A percentile compares a stretch with the other conserved stretches of the same genome.
Evolutionary conservation across 140 eudicot genomes (phyloP).

Genomic region (Ambrosia hybrid): DNA sequence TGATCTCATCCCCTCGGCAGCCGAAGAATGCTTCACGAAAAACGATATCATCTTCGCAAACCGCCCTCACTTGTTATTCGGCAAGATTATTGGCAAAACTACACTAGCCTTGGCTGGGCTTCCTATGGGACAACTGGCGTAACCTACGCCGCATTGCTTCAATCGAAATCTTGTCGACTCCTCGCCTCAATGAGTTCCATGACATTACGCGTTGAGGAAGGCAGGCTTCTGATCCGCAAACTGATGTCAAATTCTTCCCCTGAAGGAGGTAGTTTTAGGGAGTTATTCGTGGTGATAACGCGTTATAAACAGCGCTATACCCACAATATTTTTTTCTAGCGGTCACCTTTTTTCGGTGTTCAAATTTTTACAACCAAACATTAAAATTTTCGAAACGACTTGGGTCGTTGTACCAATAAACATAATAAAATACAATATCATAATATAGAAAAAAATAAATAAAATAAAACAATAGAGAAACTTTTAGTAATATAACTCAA

Average conservation of each 20-base stretch:
- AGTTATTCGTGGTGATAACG: no score
- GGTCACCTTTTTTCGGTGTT: no score
- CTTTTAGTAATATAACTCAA: no score
- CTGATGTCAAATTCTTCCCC: not conserved
- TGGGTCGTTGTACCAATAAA: no score
- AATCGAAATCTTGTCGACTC: slow-evolving; percentile 34
- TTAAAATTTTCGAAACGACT: no score
- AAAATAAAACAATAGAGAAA: no score
- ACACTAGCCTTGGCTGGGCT: slow-evolving; percentile 40
- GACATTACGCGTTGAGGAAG: slow-evolving; percentile 33
- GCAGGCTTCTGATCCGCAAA: slow-evolving; percentile 1
- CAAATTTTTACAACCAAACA: no score
- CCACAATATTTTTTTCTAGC: no score
- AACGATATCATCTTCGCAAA: slow-evolving; percentile 59
- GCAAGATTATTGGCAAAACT: slow-evolving; percentile 49
- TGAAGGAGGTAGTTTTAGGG: no score
- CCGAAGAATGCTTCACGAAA: slow-evolving; percentile 50
- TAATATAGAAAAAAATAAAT: no score
- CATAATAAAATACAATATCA: no score
- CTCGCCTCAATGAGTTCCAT: slow-evolving; percentile 34
- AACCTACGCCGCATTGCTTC: slow-evolving; percentile 51
- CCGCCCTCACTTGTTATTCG: slow-evolving; percentile 50
- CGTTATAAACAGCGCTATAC: no score
- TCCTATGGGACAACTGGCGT: slow-evolving; percentile 58
- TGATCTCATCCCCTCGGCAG: slow-evolving; percentile 52